Evolutionary conservation across 2,329 filamentous ascomycete genomes (phyloP).

Genomic region (Plenodomus biglobosus): DNA sequence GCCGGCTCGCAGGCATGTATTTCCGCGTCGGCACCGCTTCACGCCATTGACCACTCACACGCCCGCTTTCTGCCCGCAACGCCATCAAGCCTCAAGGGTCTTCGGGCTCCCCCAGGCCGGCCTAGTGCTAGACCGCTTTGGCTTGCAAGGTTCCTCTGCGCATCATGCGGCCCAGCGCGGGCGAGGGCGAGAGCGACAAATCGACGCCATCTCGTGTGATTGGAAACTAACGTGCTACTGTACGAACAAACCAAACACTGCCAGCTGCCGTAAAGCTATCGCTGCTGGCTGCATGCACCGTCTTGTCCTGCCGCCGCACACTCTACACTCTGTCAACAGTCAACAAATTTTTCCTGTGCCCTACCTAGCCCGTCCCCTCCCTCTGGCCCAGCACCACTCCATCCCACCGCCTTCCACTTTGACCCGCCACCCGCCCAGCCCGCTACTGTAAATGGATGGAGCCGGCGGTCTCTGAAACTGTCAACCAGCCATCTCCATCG

Average conservation of each 20-base stretch:
- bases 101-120: background rate
- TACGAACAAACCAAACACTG: too few species aligned
- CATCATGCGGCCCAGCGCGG: conserved; percentile 3
- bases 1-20: conserved; percentile 2
- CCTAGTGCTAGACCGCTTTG: too few species aligned
- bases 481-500: conserved; percentile 26
- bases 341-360: background rate
- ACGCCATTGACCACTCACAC: conserved; percentile 2
- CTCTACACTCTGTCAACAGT: background rate
- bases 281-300: conserved; percentile 4
- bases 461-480: conserved; percentile 37
- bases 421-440: conserved; percentile 26
- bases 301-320: conserved; percentile 6
- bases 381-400: background rate
- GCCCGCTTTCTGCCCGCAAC: conserved; percentile 5
- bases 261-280: background rate
- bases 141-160: conserved; percentile 2
- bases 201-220: too few species aligned
- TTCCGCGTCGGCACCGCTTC: conserved; percentile 1
- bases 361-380: background rate
- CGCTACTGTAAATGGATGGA: conserved; percentile 46
- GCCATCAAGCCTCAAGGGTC: conserved; percentile 2
- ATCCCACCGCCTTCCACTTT: conserved; percentile 15
- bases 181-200: background rate
- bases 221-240: too few species aligned